phyloP scores from a whole-genome alignment of 306 rosid species.

The Cyclanthera cordifolia region DNA sequence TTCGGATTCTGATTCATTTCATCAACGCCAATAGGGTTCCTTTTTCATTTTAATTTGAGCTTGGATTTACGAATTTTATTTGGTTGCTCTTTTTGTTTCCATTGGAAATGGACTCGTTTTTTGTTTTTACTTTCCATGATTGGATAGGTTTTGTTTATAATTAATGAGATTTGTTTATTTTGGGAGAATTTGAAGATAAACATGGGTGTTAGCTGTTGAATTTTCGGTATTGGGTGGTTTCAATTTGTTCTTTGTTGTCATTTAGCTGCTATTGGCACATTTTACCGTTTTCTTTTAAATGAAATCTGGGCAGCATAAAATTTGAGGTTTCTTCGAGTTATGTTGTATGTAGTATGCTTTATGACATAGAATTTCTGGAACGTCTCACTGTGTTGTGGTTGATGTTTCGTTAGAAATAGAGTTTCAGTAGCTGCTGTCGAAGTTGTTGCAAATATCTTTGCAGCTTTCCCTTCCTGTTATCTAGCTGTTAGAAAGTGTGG shows the following conservation, averaged over 20 bases:
- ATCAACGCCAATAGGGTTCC: neutral
- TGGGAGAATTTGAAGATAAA: neutral
- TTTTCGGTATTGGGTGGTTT: conserved; percentile 1
- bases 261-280: neutral
- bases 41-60: neutral
- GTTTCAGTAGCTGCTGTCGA: neutral
- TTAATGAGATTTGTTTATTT: neutral
- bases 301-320: neutral
- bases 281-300: neutral
- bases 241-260: neutral
- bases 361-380: neutral
- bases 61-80: neutral
- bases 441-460: neutral
- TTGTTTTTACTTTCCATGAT: neutral
- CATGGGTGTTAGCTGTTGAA: neutral
- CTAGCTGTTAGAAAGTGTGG: no score
- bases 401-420: neutral
- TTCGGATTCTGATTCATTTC: neutral
- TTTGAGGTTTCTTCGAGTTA: neutral
- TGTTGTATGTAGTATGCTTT: neutral
- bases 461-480: neutral
- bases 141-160: neutral
- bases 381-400: neutral
- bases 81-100: neutral
- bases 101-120: neutral